Evolutionary conservation across 2,329 filamentous ascomycete species (phyloP).

Genomic region (Phaeosphaeria sp.): DNA sequence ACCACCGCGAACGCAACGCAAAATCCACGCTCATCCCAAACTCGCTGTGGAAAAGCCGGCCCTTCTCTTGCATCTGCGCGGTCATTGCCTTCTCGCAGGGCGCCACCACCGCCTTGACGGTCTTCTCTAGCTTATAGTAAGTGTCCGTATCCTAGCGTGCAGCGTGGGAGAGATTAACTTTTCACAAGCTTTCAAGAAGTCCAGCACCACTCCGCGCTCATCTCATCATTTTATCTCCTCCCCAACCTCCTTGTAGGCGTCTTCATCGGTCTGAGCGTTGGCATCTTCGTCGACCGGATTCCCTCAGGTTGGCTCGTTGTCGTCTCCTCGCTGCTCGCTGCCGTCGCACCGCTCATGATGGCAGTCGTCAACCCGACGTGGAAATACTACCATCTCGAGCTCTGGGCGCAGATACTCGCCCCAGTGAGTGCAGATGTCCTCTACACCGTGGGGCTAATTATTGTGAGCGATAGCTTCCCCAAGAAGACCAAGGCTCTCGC

Average conservation of each 20-base stretch:
- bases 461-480: constrained; percentile 63
- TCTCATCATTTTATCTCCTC: constrained; percentile 51
- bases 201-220: constrained; percentile 39
- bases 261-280: constrained; percentile 53
- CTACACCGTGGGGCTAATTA: constrained; percentile 63
- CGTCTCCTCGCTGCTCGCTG: constrained; percentile 50
- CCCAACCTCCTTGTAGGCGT: constrained; percentile 50
- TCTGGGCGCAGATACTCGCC: constrained; percentile 51
- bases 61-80: constrained; percentile 63
- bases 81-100: constrained; percentile 48
- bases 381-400: constrained; percentile 60
- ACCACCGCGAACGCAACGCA: constrained; percentile 27
- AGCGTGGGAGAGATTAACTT: neutral
- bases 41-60: constrained; percentile 57
- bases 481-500: constrained; percentile 64
- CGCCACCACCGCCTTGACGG: constrained; percentile 47
- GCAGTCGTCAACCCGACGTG: constrained; percentile 57
- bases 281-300: constrained; percentile 54
- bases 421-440: constrained; percentile 57
- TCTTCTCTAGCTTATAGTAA: constrained; percentile 50
- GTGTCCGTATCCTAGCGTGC: neutral
- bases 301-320: constrained; percentile 53
- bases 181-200: constrained; percentile 48
- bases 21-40: constrained; percentile 39
- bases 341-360: constrained; percentile 61